phyloP scores from a whole-genome alignment of 2,329 filamentous ascomycete species.

The Fusarium decemcellulare region DNA sequence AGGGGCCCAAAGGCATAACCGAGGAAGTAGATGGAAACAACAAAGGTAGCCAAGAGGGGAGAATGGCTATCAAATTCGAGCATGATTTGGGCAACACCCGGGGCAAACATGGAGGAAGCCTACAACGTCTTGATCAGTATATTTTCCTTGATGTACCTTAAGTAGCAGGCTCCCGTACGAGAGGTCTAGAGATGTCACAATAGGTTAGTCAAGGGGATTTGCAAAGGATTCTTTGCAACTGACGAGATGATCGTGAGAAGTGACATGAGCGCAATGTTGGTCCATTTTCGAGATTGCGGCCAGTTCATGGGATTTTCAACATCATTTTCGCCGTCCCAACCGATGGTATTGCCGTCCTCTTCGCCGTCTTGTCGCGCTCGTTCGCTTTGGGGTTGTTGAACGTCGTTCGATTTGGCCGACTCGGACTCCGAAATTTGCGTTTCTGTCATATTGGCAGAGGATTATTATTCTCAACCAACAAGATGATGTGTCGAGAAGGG shows the following conservation, averaged over 20 bases:
- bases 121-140: background rate
- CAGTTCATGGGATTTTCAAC: background rate
- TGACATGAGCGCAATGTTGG: background rate
- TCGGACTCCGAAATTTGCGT: too few species aligned
- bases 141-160: background rate
- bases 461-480: too few species aligned
- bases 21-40: background rate
- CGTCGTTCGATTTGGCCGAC: too few species aligned
- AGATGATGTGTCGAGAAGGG: too few species aligned
- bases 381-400: too few species aligned
- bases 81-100: background rate
- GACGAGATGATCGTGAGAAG: background rate
- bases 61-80: background rate
- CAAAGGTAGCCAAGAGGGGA: background rate
- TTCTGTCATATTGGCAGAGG: too few species aligned
- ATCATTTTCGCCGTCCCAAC: background rate
- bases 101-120: background rate
- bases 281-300: background rate
- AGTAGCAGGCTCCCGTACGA: background rate
- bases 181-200: background rate
- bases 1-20: constrained; percentile 3
- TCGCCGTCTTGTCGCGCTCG: too few species aligned
- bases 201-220: background rate
- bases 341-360: background rate
- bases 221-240: background rate